Conservation (phyloP, 208 protist species). For the Acanthamoeba triangularis region DNA sequence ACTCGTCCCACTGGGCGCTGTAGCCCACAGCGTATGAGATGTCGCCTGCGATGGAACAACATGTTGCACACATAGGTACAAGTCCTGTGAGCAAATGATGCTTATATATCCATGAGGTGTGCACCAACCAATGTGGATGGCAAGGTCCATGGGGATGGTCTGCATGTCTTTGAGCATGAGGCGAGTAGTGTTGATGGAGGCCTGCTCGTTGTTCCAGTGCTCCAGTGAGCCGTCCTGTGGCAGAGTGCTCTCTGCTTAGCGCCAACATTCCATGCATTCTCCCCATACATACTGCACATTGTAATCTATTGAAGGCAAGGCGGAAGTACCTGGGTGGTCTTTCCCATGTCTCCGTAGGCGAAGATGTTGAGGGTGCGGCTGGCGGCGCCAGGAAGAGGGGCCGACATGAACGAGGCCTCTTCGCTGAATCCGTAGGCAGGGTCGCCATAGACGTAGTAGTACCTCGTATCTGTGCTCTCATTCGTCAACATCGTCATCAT, state of each 20-base stretch:
- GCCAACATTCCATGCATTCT: background rate
- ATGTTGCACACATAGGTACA: too few relatives aligned
- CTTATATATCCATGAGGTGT: too few relatives aligned
- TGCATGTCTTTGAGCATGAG: background rate
- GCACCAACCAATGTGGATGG: background rate
- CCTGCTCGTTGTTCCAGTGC: background rate
- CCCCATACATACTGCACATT: background rate
- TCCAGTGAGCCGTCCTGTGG: background rate
- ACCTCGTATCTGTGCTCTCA: background rate
- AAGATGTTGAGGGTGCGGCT: background rate
- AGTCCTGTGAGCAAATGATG: too few relatives aligned
- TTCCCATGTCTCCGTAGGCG: background rate
- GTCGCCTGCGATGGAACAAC: constrained; percentile 40
- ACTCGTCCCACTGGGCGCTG: background rate
- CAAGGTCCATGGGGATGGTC: background rate
- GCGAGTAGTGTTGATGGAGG: background rate
- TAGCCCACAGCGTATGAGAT: constrained; percentile 80
- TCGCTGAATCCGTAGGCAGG: background rate
- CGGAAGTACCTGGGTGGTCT: background rate
- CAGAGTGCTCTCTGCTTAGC: too few relatives aligned
- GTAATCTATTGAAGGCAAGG: background rate
- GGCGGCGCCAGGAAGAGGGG: background rate
- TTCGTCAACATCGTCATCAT: background rate
- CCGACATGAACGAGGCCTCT: background rate
- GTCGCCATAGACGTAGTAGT: constrained; percentile 34